These are phyloP conservation scores for Alternaria panax DNA, from an alignment of 2,329 filamentous ascomycete species.

Conservation along the genomic window DNA sequence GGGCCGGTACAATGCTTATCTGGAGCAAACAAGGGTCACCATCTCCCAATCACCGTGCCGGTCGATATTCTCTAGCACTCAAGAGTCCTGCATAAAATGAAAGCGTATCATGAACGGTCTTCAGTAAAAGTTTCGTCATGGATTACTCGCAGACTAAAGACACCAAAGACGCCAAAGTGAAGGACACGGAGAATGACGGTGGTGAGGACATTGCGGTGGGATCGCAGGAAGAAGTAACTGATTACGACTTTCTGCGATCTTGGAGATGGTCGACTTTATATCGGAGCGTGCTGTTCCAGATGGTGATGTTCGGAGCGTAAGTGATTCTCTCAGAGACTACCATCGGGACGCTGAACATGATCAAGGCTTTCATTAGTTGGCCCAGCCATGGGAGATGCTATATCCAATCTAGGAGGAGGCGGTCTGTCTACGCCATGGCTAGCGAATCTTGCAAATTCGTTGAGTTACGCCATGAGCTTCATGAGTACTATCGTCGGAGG, in stretches of 20 bases:
- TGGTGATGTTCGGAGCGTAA: constrained; percentile 19
- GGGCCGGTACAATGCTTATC: constrained; percentile 11
- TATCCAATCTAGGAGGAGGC: constrained; percentile 17
- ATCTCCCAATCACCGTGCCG: neutral
- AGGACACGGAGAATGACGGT: neutral
- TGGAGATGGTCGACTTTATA: constrained; percentile 11
- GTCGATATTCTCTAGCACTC: neutral
- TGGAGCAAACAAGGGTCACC: constrained; percentile 4
- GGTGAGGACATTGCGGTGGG: constrained; percentile 1
- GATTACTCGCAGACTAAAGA: constrained; percentile 4
- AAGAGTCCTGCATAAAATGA: neutral
- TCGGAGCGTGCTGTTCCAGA: constrained; percentile 17
- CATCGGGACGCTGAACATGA: neutral
- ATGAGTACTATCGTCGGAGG: constrained; percentile 17
- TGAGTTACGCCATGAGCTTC: constrained; percentile 17
- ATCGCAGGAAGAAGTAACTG: constrained; percentile 4
- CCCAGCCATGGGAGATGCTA: constrained; percentile 19
- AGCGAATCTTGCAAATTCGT: constrained; percentile 15
- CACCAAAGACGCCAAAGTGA: constrained; percentile 3
- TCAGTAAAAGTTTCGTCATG: constrained; percentile 1
- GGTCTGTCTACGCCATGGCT: constrained; percentile 19
- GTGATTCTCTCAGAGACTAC: neutral
- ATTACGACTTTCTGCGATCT: neutral
- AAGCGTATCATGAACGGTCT: neutral
- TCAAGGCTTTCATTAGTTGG: constrained; percentile 16